Evolutionary conservation across 176 grass and related monocot species (phyloP), one percentile per base, ranked within the genome.

Genomic region (Carex cristatella): DNA sequence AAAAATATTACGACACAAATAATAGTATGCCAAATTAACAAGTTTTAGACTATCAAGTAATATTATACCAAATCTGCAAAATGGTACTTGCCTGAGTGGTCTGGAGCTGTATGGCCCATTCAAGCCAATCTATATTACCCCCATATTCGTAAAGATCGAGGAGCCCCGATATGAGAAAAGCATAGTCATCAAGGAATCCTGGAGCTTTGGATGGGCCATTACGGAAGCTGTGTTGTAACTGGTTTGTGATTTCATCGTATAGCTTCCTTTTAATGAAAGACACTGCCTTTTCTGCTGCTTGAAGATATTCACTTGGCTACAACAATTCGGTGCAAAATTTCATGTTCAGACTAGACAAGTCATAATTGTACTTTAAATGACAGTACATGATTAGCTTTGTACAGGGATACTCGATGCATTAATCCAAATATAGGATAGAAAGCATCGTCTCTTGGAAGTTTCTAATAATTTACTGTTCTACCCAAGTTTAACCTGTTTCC

Each of bases 121-220:
- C 64, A 80, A 98, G 85, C 93, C 93, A 98, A 82, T 94, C 80
- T 38, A 79, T 88, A 81, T 86, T 89, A 83, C 96, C 96, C 86
- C 96, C 93, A 90, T 80, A 95, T 79, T 95, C 96, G 4, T 85
- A 98, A 70, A 98, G 91, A 90, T 95, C 96, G 33, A 98, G 83
- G 85, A 98, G 89, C 55, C 91, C 96, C 56, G 84, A 87, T 53
- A 98, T 94, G 60, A 95, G 86, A 65, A 95, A 98, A n/a, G 96
- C 91, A 81, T 98, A 98, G 85, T 98, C 96, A 88, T 98, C 93
- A 84, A 98, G 92, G 86, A 98, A 98, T 28, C 96, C 93, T 61
- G 96, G 96, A 77, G 91, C 93, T 92, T 95, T 98, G 46, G 91
- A 94, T 85, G 96, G 96, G 16, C 96, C 93, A 83, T 95, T 95